Evolutionary conservation across 768 basidiomycete genomes (phyloP).

Genomic region (Pleurotus sapidus): DNA sequence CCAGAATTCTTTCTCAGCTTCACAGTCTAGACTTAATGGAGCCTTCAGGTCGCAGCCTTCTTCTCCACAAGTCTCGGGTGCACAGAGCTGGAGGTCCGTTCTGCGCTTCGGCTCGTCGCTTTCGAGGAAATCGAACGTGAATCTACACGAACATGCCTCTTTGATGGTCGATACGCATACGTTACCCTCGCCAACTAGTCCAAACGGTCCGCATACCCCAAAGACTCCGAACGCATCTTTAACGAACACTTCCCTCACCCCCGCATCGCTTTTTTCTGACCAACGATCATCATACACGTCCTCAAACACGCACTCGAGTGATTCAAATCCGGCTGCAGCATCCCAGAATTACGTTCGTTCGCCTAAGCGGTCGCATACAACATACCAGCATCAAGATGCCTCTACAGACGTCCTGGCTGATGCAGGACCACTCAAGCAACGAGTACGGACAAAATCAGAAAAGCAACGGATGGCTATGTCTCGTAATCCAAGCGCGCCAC

Average conservation of each 20-base stretch:
- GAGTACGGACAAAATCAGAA: slow-evolving; percentile 45
- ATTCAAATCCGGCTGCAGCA: slow-evolving; percentile 47
- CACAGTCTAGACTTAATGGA: slow-evolving; percentile 15
- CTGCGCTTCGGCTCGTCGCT: slow-evolving; percentile 68
- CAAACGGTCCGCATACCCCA: slow-evolving; percentile 32
- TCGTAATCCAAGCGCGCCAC: slow-evolving; percentile 17
- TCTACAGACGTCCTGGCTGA: slow-evolving; percentile 39
- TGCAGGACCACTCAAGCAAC: slow-evolving; percentile 26
- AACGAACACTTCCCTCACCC: slow-evolving; percentile 50
- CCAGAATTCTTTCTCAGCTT: slow-evolving; percentile 16
- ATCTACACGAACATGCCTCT: slow-evolving; percentile 32
- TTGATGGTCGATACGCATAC: slow-evolving; percentile 50
- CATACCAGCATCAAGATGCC: slow-evolving; percentile 26
- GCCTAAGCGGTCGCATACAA: slow-evolving; percentile 18
- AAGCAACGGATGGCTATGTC: slow-evolving; percentile 31
- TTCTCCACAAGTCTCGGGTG: slow-evolving; percentile 20
- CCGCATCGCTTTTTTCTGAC: slow-evolving; percentile 54
- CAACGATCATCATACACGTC: slow-evolving; percentile 78
- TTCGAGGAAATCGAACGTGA: slow-evolving; percentile 52
- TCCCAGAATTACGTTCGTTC: slow-evolving; percentile 22
- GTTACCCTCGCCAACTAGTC: slow-evolving; percentile 29
- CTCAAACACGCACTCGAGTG: slow-evolving; percentile 72
- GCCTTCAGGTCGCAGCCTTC: slow-evolving; percentile 15
- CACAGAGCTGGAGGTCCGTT: slow-evolving; percentile 66
- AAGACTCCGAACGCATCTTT: slow-evolving; percentile 46